Evolutionary conservation across 345 rosid genomes (phyloP).

Genomic region (Reutealis trisperma): DNA sequence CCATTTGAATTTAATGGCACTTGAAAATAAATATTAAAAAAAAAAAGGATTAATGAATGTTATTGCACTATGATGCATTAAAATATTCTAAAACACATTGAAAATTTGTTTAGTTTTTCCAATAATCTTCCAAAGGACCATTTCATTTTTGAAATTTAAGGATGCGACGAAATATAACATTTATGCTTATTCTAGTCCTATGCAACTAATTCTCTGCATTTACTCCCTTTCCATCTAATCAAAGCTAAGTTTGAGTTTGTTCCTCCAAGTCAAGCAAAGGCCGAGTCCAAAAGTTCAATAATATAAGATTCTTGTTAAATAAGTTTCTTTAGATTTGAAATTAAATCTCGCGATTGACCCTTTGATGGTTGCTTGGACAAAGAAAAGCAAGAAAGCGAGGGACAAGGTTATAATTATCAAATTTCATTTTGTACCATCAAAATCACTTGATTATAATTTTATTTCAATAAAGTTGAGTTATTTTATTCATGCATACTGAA

Average conservation of each 20-base stretch:
- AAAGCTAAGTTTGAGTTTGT: neutral
- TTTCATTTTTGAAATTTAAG: neutral
- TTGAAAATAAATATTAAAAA: neutral
- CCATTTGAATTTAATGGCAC: neutral
- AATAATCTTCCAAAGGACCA: neutral
- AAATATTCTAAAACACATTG: neutral
- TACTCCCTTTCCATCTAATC: neutral
- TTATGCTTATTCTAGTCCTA: neutral
- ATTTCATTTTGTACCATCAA: too few relatives aligned
- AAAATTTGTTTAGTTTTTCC: neutral
- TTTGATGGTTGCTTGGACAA: neutral
- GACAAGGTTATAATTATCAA: neutral
- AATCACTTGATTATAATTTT: too few relatives aligned
- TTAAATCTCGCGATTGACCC: neutral
- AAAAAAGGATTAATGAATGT: neutral
- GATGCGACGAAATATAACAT: neutral
- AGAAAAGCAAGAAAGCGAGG: neutral
- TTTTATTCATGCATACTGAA: too few relatives aligned
- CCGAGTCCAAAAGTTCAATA: too few relatives aligned
- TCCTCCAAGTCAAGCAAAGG: too few relatives aligned
- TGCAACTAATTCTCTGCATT: neutral
- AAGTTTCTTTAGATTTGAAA: neutral
- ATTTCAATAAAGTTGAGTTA: too few relatives aligned
- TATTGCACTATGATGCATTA: neutral
- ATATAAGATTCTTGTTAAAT: too few relatives aligned